These are phyloP conservation scores for Coniochaeta ligniaria DNA, from an alignment of 2,329 filamentous ascomycete genomes.

Conservation along the genomic window DNA sequence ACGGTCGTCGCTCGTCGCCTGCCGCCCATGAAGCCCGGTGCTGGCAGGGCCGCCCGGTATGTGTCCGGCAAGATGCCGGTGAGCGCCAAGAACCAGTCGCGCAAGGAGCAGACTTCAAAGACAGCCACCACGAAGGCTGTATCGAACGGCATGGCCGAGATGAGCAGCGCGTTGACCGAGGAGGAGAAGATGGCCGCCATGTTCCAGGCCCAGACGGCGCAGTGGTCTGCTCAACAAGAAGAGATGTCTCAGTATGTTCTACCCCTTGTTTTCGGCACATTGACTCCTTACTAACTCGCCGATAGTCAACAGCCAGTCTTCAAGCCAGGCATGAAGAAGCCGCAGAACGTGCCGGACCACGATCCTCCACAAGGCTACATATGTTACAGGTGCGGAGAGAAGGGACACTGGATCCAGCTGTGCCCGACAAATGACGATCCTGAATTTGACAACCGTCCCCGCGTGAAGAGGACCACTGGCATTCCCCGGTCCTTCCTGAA, in stretches of 20 bases:
- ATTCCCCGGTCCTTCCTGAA: conserved; percentile 94
- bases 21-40: conserved; percentile 76
- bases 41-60: conserved; percentile 87
- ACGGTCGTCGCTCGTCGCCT: conserved; percentile 85
- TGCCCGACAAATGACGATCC: conserved; percentile 99
- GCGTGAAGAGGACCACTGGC: conserved; percentile 92
- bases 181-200: conserved; percentile 91
- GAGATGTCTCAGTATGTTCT: conserved; percentile 74
- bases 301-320: conserved; percentile 54
- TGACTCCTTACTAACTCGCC: conserved; percentile 22
- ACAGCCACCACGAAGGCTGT: conserved; percentile 47
- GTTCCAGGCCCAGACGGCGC: conserved; percentile 80
- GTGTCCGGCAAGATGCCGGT: conserved; percentile 93
- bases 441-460: conserved; percentile 85
- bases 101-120: conserved; percentile 57
- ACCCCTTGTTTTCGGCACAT: background rate
- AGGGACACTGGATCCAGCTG: conserved; percentile 98
- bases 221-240: conserved; percentile 90
- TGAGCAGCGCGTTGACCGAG: conserved; percentile 78
- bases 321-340: conserved; percentile 56
- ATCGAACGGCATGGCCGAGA: conserved; percentile 52
- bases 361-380: conserved; percentile 91
- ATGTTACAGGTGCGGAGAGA: conserved; percentile 92
- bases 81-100: conserved; percentile 72
- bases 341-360: conserved; percentile 77